These are phyloP conservation scores for Candida andamanensis DNA, from an alignment of 805 yeast genomes.

Conservation along the genomic window DNA sequence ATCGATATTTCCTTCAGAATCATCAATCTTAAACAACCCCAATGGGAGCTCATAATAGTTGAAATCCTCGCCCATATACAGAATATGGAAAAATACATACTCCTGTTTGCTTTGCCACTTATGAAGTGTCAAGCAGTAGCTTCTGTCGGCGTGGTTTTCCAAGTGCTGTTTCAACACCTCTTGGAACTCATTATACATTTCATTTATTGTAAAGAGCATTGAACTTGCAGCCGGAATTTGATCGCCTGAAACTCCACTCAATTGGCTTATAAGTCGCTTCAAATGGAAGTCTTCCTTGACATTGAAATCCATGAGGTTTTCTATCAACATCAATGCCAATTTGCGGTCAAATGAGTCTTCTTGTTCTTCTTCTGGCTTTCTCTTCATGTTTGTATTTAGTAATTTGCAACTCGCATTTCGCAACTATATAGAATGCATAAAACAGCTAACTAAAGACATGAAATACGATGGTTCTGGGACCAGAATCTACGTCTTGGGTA, in stretches of 20 bases:
- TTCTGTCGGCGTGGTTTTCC: constrained; percentile 6
- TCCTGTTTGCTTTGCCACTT: constrained; percentile 14
- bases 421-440: no score
- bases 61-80: constrained; percentile 15
- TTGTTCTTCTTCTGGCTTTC: constrained; percentile 35
- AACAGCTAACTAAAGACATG: no score
- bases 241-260: constrained; percentile 3
- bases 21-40: constrained; percentile 13
- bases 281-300: constrained; percentile 13
- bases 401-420: no score
- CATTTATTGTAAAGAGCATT: constrained; percentile 15
- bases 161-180: constrained; percentile 16
- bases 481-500: no score
- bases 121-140: constrained; percentile 17
- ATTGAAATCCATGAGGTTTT: constrained; percentile 19
- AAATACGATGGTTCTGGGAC: no score
- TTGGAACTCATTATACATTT: constrained; percentile 16
- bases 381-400: neutral
- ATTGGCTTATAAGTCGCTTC: constrained; percentile 10
- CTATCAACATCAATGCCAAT: constrained; percentile 14
- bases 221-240: constrained; percentile 14
- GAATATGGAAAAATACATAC: constrained; percentile 15
- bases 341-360: constrained; percentile 1
- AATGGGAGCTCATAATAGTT: constrained; percentile 16
- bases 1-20: constrained; percentile 9